A percentile compares a stretch with the other conserved stretches of the same genome.
Evolutionary conservation across 2,329 filamentous ascomycete genomes (phyloP).

Genomic region (Cladosporium sp.): DNA sequence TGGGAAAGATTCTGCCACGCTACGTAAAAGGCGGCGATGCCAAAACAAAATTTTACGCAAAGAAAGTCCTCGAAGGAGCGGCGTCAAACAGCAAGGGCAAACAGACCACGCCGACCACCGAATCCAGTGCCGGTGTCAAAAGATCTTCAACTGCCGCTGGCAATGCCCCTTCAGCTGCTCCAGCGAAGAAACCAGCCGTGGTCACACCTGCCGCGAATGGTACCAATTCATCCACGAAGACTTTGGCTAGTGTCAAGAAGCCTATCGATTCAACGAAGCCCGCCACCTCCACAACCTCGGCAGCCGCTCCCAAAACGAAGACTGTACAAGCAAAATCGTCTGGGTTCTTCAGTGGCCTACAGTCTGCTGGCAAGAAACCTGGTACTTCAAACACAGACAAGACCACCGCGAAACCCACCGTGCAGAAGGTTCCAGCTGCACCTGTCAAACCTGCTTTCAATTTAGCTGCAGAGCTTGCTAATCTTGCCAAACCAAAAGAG

Average conservation of each 20-base stretch:
- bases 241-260: slow-evolving; percentile 25
- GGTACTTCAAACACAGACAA: slow-evolving; percentile 27
- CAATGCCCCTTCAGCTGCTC: slow-evolving; percentile 19
- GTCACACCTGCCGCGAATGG: slow-evolving; percentile 15
- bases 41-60: slow-evolving; percentile 59
- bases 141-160: slow-evolving; percentile 23
- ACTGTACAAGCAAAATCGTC: slow-evolving; percentile 41
- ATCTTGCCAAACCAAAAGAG: slow-evolving; percentile 53
- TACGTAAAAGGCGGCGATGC: slow-evolving; percentile 63
- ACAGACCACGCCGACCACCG: slow-evolving; percentile 15
- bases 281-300: slow-evolving; percentile 14
- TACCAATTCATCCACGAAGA: slow-evolving; percentile 18
- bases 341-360: slow-evolving; percentile 43
- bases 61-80: slow-evolving; percentile 47
- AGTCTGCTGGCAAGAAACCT: slow-evolving; percentile 44
- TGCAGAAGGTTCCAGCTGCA: slow-evolving; percentile 17
- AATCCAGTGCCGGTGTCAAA: slow-evolving; percentile 32
- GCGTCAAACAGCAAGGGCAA: slow-evolving; percentile 28
- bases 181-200: slow-evolving; percentile 33
- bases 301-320: slow-evolving; percentile 24
- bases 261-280: slow-evolving; percentile 17
- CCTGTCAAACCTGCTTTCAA: slow-evolving; percentile 33
- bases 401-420: slow-evolving; percentile 20
- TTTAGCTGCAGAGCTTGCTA: slow-evolving; percentile 36
- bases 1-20: slow-evolving; percentile 60